Base-by-base conservation (phyloP, 495 filamentous ascomycete genomes). In the Penicillium maclennaniae region DNA sequence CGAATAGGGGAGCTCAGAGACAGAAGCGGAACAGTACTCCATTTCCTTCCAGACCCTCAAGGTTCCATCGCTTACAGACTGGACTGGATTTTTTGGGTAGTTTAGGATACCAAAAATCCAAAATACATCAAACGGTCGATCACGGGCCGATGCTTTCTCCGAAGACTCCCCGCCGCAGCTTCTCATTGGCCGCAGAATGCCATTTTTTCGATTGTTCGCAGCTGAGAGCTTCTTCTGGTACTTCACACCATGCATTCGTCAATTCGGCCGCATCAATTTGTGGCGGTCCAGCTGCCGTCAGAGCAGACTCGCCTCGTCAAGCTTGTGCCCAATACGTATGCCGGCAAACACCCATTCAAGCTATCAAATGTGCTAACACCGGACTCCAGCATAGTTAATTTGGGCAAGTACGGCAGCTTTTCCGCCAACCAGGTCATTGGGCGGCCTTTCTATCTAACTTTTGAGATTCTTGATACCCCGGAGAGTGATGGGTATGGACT, bases 391-490 rank as follows among this genome's bases (percentile, higher is more conserved):
- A 86, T 80, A 23, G 86, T 96, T 44, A 88, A 84, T 12, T 74
- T 96, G 26, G 91, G 90, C 28, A 96, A 95, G 82, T 95, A 88
- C 63, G 93, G 95, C 47, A 79, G 79, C 3, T 96, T 97, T 61
- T 84, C 88, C 19, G 79, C 88, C 6, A 96, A 97, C 61, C 80
- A 88, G 16, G 81, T 98, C 31, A 78, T 98, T 36, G 87, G 88
- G 10, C 84, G 93, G 15, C 93, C 93, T 0, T 96, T 89, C 69
- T 80, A 96, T 71, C 75, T 93, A 43, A 96, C 91, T 7, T 98
- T 86, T 65, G 93, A 98, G 65, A 73, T 98, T 9, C 79, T 86
- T 44, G 90, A 96, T 58, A 79, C 79, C 53, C 65, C 69, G 0
- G 83, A 83, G 54, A 67, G 64, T 0, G 75, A 82, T 20, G 79